Base-by-base conservation (phyloP, 1,139 yeast genomes). In the Hansenula sp. region DNA sequence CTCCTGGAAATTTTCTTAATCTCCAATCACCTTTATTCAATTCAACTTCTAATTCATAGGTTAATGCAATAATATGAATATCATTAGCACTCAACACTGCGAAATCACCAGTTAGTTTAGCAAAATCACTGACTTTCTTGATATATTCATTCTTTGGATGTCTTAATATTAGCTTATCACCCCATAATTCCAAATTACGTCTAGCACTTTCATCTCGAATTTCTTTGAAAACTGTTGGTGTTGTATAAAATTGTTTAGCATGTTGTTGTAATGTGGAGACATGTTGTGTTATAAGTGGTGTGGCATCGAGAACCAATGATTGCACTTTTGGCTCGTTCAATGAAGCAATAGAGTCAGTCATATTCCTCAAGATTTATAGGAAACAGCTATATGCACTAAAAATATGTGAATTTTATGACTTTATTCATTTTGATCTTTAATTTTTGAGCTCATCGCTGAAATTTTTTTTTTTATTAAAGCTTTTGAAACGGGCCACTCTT, bases 171-270 rank as follows among this genome's bases (percentile, higher is more conserved):
- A 84, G 66, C 19, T 63, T 65, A 43, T 83, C 86, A 33, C 83
- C 88, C 96, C 97, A 91, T 33, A 84, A 66, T 27, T 74, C 68
- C 43, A 93, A 68, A 58, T 91, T 93, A 53, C 78, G 79, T 63
- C 96, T 76, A 9, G 94, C 89, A 49, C 77, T 74, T 52, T 85
- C 96, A 68, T 94, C 99, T 59, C 78, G 82, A 59, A 94, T 81
- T 68, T 94, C 99, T 30, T 77, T 72, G 58, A 76, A 79, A 18
- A 94, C 98, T 1, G 96, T 91, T 3, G 98, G 98, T 1, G 98
- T 89, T 13, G 98, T 91, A 62, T 74, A 86, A 59, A 86, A 88
- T 17, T 67, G 65, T 21, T 73, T 66, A 0, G 96, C 97, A 59
- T 74, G 77, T 49, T 76, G 79, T 60, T 84, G 84, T 46, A 90